Conservation (phyloP, 805 yeast genomes). For the Wickerhamomyces rabaulensis region DNA sequence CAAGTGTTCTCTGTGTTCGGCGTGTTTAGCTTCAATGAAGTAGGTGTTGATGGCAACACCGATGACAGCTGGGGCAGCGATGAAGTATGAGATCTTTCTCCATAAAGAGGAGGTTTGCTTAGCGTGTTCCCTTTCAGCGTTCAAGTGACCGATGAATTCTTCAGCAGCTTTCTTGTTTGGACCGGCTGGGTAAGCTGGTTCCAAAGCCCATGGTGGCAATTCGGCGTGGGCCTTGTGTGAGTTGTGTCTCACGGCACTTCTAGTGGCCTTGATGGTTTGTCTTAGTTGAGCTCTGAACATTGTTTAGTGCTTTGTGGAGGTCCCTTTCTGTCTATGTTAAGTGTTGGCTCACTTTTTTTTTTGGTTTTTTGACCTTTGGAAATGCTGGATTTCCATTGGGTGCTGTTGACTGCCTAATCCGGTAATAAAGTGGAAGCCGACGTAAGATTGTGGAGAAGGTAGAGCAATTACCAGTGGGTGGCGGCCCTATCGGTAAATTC, state of each 20-base stretch:
- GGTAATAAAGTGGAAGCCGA: slow-evolving; percentile 7
- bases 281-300: slow-evolving; percentile 42
- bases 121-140: slow-evolving; percentile 77
- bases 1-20: slow-evolving; percentile 80
- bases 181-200: slow-evolving; percentile 43
- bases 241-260: slow-evolving; percentile 17
- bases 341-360: slow-evolving; percentile 11
- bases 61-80: slow-evolving; percentile 79
- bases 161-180: slow-evolving; percentile 45
- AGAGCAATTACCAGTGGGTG: no score
- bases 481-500: no score
- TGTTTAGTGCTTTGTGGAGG: slow-evolving; percentile 4
- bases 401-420: slow-evolving; percentile 15
- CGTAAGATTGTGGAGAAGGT: no score
- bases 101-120: slow-evolving; percentile 68
- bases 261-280: slow-evolving; percentile 23
- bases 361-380: neutral
- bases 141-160: slow-evolving; percentile 55
- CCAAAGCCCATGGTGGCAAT: slow-evolving; percentile 36
- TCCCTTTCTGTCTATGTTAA: neutral
- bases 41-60: slow-evolving; percentile 76
- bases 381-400: slow-evolving; percentile 14
- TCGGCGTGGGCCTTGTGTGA: slow-evolving; percentile 18
- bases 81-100: slow-evolving; percentile 76
- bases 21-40: slow-evolving; percentile 81